These are phyloP conservation scores for Colletotrichum truncatum DNA, from an alignment of 2,329 filamentous ascomycete species.

Conservation along the genomic window DNA sequence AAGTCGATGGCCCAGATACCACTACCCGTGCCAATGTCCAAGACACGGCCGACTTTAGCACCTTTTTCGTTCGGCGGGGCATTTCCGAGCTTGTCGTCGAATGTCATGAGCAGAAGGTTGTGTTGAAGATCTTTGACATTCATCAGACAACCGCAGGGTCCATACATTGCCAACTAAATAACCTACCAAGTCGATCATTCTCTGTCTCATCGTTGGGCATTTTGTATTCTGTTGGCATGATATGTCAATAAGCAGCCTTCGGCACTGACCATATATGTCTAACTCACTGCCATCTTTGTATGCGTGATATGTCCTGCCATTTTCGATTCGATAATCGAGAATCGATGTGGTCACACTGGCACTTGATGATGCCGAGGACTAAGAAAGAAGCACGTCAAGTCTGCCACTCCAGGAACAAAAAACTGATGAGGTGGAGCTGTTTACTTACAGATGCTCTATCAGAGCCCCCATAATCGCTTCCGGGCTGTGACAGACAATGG, in stretches of 20 bases:
- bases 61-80: constrained; percentile 36
- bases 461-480: too few species aligned
- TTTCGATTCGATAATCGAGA: constrained; percentile 2
- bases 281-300: constrained; percentile 19
- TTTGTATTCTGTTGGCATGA: not conserved
- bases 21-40: constrained; percentile 59
- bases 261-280: too few species aligned
- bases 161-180: not conserved
- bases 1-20: constrained; percentile 56
- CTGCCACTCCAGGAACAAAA: too few species aligned
- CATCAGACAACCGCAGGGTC: not conserved
- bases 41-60: constrained; percentile 36
- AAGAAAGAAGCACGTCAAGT: too few species aligned
- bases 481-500: too few species aligned
- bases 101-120: constrained; percentile 42
- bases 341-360: not conserved
- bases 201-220: constrained; percentile 15
- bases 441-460: too few species aligned
- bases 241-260: too few species aligned
- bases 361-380: not conserved
- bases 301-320: not conserved
- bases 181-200: constrained; percentile 9
- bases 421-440: too few species aligned
- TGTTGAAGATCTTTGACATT: constrained; percentile 44
- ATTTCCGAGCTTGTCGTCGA: constrained; percentile 39